These are phyloP conservation scores for Melampsora larici-populina DNA, from an alignment of 1,284 basidiomycete species.

Conservation along the genomic window DNA sequence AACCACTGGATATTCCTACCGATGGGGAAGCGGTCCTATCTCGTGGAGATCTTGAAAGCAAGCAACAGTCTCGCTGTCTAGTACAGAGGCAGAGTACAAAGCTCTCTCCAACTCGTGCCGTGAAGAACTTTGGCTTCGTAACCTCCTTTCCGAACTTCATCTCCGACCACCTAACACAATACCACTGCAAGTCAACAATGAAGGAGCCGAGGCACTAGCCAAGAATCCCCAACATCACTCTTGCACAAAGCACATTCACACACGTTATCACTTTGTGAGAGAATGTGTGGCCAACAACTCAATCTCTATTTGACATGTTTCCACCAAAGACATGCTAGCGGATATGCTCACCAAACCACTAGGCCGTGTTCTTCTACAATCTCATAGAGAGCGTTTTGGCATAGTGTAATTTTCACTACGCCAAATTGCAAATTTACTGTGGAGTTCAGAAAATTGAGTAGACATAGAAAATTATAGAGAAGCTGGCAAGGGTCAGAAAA, in stretches of 20 bases:
- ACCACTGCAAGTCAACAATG: conserved; percentile 2
- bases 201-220: conserved; percentile 10
- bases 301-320: background rate
- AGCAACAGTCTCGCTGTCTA: too few species aligned
- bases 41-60: too few species aligned
- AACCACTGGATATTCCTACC: too few species aligned
- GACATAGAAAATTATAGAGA: too few species aligned
- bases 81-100: too few species aligned
- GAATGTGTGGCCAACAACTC: background rate
- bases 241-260: conserved; percentile 8
- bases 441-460: too few species aligned
- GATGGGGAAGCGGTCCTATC: too few species aligned
- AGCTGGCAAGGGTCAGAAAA: too few species aligned
- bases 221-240: conserved; percentile 7
- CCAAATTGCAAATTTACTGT: background rate
- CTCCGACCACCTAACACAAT: background rate
- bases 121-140: conserved; percentile 1
- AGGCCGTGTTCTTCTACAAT: background rate
- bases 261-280: background rate
- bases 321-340: conserved; percentile 10
- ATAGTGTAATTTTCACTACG: background rate
- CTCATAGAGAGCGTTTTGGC: background rate
- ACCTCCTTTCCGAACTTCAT: conserved; percentile 7
- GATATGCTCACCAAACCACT: conserved; percentile 11
- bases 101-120: conserved; percentile 12